Evolutionary conservation across 2,329 filamentous ascomycete genomes (phyloP).

Genomic region (Cordyceps militaris): DNA sequence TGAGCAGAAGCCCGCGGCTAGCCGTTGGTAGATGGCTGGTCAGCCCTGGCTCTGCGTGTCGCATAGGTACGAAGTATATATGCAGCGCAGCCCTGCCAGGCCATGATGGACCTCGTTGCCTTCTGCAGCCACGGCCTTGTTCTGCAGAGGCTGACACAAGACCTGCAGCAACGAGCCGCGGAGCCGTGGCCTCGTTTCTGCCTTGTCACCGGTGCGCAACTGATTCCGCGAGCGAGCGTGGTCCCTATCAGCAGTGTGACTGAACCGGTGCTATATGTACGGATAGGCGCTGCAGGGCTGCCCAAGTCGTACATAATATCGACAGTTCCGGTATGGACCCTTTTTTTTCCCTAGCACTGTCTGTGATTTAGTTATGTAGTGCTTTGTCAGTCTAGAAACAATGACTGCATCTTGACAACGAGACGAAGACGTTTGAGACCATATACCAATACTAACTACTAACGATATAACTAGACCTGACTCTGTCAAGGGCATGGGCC

Average conservation of each 20-base stretch:
- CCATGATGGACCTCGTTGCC: background rate
- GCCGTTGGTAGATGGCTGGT: background rate
- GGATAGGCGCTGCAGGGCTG: background rate
- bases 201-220: background rate
- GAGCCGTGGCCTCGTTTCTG: background rate
- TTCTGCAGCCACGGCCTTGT: background rate
- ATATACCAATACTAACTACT: too few species aligned
- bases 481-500: too few species aligned
- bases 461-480: too few species aligned
- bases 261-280: background rate
- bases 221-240: background rate
- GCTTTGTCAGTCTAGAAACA: too few species aligned
- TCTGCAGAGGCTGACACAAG: background rate
- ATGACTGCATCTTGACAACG: too few species aligned
- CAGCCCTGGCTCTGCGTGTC: background rate
- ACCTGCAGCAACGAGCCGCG: background rate
- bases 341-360: too few species aligned
- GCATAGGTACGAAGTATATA: background rate
- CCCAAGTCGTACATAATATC: too few species aligned
- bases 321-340: too few species aligned
- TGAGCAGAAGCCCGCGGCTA: background rate
- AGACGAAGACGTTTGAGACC: too few species aligned
- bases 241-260: background rate
- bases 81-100: constrained; percentile 3
- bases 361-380: too few species aligned